Evolutionary conservation across 2,329 filamentous ascomycete genomes (phyloP).

Genomic region (Pestalotiopsis fici): DNA sequence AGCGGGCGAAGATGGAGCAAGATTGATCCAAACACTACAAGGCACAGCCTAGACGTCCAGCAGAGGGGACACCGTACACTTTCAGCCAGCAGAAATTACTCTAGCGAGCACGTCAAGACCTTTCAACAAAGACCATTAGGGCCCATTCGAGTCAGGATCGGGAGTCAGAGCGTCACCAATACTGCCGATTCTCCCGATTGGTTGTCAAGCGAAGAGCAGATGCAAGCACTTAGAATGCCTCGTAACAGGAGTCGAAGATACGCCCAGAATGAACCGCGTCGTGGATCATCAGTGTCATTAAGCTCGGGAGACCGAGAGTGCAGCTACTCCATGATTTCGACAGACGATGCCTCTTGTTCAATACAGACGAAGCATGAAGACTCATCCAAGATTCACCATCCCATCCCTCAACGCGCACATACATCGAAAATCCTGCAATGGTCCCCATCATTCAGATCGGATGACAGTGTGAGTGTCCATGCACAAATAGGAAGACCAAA

Average conservation of each 20-base stretch:
- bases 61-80: not conserved
- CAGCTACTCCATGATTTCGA: not conserved
- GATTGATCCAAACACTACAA: constrained; percentile 11
- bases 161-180: constrained; percentile 12
- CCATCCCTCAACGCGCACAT: constrained; percentile 21
- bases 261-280: not conserved
- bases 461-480: constrained; percentile 5
- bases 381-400: constrained; percentile 25
- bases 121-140: not conserved
- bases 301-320: not conserved
- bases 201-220: not conserved
- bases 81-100: not conserved
- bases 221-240: not conserved
- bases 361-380: not conserved
- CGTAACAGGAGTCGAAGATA: not conserved
- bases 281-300: not conserved
- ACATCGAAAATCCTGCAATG: constrained; percentile 22
- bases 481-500: constrained; percentile 14
- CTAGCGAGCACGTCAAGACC: not conserved
- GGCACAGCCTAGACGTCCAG: not conserved
- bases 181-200: not conserved
- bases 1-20: constrained; percentile 23
- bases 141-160: constrained; percentile 33
- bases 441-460: constrained; percentile 28
- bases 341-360: not conserved